Evolutionary conservation across 1,284 basidiomycete species (phyloP).

Genomic region (Ustilago shanxiensis): DNA sequence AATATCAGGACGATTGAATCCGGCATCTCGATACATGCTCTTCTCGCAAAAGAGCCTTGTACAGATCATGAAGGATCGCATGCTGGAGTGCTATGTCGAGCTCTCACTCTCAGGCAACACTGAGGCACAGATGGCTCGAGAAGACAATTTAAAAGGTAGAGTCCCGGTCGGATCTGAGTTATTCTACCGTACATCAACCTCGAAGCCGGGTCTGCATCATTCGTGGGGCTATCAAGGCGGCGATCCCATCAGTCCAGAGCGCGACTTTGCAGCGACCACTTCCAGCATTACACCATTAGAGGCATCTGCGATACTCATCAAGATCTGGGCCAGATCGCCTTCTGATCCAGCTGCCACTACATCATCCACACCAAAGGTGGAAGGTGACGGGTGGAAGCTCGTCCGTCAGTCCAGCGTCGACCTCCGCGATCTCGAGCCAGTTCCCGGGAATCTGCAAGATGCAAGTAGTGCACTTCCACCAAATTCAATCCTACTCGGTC

Average conservation of each 20-base stretch:
- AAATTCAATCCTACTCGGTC: constrained; percentile 44
- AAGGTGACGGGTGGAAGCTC: constrained; percentile 28
- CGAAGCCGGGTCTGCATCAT: constrained; percentile 45
- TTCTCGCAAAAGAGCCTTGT: constrained; percentile 37
- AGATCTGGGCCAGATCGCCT: constrained; percentile 27
- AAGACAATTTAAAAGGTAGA: neutral
- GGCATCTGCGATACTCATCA: constrained; percentile 21
- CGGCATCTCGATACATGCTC: constrained; percentile 35
- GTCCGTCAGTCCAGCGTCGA: constrained; percentile 28
- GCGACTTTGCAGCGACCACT: constrained; percentile 21
- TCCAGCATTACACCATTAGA: neutral
- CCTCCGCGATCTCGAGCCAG: constrained; percentile 35
- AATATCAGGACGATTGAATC: constrained; percentile 18
- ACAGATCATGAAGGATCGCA: constrained; percentile 51
- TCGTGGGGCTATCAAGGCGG: constrained; percentile 46
- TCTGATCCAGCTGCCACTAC: neutral
- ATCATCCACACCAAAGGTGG: neutral
- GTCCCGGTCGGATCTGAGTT: neutral
- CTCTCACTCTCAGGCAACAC: constrained; percentile 15
- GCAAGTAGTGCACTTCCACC: constrained; percentile 20
- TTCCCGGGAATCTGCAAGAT: constrained; percentile 32
- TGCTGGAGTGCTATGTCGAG: constrained; percentile 47
- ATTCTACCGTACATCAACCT: constrained; percentile 34
- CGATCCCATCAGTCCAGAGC: constrained; percentile 32
- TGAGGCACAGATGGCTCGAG: neutral